These are phyloP conservation scores for Termitomyces sp. DNA, from an alignment of 768 basidiomycete genomes.

Conservation along the genomic window DNA sequence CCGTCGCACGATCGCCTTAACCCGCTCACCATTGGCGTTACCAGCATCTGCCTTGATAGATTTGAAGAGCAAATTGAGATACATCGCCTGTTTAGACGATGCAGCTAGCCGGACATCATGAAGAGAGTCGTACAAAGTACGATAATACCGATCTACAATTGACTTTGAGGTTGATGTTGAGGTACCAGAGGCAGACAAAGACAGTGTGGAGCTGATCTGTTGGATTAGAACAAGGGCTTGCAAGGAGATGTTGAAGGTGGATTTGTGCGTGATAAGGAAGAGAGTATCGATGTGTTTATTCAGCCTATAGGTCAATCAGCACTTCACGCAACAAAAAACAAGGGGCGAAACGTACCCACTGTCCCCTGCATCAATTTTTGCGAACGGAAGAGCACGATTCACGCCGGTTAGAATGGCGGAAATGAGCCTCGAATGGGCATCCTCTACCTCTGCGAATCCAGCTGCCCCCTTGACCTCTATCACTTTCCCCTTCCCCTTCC, in stretches of 20 bases:
- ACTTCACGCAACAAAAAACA: background rate
- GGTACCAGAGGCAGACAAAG: constrained; percentile 29
- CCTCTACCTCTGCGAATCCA: constrained; percentile 71
- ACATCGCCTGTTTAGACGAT: constrained; percentile 95
- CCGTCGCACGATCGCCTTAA: constrained; percentile 76
- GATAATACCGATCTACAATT: constrained; percentile 64
- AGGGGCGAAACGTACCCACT: constrained; percentile 41
- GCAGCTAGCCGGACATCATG: constrained; percentile 74
- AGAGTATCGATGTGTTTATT: constrained; percentile 86
- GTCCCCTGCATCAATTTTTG: constrained; percentile 68
- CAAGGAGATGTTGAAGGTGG: constrained; percentile 94
- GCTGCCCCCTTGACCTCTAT: constrained; percentile 48
- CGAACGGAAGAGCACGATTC: constrained; percentile 92
- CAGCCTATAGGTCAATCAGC: constrained; percentile 41
- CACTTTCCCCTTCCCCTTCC: constrained; percentile 28
- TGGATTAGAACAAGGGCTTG: constrained; percentile 88
- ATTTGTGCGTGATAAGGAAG: constrained; percentile 91
- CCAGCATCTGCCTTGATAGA: constrained; percentile 63
- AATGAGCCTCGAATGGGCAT: constrained; percentile 74
- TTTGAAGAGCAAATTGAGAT: constrained; percentile 90
- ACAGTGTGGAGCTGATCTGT: constrained; percentile 63
- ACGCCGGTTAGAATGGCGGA: constrained; percentile 92
- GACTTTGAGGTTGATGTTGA: constrained; percentile 40
- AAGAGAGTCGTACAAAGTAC: constrained; percentile 85
- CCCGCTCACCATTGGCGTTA: constrained; percentile 50